Conservation (phyloP, 164 flowering plant genomes). For the Vitis amurensis region DNA sequence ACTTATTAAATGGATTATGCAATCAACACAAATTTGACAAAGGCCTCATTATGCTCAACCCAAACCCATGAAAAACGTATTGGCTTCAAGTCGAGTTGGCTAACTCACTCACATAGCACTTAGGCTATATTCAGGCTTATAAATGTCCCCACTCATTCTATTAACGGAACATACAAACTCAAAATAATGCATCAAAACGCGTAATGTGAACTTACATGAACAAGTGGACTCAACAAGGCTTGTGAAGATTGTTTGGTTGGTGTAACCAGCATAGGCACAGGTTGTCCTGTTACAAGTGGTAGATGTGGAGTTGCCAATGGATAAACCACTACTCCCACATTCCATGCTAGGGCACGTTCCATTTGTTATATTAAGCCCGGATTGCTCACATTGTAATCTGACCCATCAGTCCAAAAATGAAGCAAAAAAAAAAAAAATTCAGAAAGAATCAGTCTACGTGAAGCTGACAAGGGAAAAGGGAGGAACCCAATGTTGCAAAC, state of each 20-base stretch:
- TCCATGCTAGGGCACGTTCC: slow-evolving; percentile 50
- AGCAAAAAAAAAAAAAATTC: neutral
- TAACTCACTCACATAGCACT: too few species aligned
- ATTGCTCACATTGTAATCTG: slow-evolving; percentile 63
- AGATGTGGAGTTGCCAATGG: slow-evolving; percentile 39
- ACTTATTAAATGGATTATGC: too few species aligned
- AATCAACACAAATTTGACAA: too few species aligned
- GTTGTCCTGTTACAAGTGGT: slow-evolving; percentile 23
- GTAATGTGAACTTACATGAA: slow-evolving; percentile 29
- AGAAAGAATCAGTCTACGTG: neutral
- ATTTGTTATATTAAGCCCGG: slow-evolving; percentile 22
- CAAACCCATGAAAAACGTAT: too few species aligned
- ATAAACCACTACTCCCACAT: slow-evolving; percentile 35
- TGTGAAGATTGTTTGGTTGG: slow-evolving; percentile 36
- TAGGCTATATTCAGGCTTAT: too few species aligned
- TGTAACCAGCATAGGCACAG: slow-evolving; percentile 74
- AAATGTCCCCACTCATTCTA: too few species aligned
- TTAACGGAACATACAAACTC: too few species aligned
- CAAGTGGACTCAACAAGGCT: slow-evolving; percentile 41
- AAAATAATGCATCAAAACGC: too few species aligned
- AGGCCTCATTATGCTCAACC: too few species aligned
- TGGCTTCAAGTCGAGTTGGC: too few species aligned
- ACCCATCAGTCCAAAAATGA: neutral
- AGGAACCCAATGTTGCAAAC: neutral
- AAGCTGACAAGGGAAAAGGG: neutral